Evolutionary conservation across 495 filamentous ascomycete species (phyloP).

Genomic region (Penicillium samsonianum): DNA sequence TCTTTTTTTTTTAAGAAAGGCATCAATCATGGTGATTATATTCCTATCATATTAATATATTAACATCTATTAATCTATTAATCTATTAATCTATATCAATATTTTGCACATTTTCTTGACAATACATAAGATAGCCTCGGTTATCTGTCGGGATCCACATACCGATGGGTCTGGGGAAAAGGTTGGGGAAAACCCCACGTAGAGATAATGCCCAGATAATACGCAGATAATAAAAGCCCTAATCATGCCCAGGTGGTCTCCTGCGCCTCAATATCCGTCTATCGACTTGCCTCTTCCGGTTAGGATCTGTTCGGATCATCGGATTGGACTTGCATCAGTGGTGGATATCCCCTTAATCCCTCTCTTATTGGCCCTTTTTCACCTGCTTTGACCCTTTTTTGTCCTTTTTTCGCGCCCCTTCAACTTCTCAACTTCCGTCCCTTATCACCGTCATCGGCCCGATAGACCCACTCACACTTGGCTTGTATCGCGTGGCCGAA

Average conservation of each 20-base stretch:
- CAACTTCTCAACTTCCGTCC: no score
- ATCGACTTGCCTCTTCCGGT: conserved; percentile 11
- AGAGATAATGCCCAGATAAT: no score
- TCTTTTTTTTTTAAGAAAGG: background rate
- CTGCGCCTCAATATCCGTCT: no score
- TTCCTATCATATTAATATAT: background rate
- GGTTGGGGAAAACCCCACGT: conserved; percentile 12
- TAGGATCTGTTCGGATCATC: background rate
- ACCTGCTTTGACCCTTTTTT: no score
- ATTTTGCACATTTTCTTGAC: no score
- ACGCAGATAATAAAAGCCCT: no score
- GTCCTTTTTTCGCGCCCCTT: no score
- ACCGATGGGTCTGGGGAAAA: conserved; percentile 25
- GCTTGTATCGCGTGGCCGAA: background rate
- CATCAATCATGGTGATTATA: no score
- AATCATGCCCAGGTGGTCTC: no score
- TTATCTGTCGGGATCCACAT: conserved; percentile 28
- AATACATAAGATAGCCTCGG: conserved; percentile 8
- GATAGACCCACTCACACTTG: background rate
- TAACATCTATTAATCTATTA: no score
- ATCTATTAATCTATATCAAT: no score
- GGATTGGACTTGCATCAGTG: background rate
- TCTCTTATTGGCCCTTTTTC: background rate
- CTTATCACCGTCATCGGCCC: background rate
- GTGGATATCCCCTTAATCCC: background rate